Percentiles rank a stretch among this genome's conserved stretches.
phyloP scores from a whole-genome alignment of 75 land plant genomes.

The Cupressus sempervirens region DNA sequence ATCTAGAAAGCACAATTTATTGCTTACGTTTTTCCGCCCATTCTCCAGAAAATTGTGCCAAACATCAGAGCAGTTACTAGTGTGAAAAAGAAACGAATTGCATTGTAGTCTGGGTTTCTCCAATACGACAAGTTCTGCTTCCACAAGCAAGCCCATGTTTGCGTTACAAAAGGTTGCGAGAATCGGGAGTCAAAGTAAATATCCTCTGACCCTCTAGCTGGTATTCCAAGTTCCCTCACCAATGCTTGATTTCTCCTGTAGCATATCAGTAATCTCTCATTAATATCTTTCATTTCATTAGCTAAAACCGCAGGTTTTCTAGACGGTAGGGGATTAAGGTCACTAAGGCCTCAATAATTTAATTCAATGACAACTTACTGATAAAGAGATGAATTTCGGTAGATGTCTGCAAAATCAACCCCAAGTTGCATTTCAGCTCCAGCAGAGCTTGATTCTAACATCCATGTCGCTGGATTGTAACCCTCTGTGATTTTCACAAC shows the following conservation, averaged over 20 bases:
- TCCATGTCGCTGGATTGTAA: conserved; percentile 62
- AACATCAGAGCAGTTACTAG: conserved; percentile 17
- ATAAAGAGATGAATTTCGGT: conserved; percentile 23
- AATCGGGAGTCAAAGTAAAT: conserved; percentile 24
- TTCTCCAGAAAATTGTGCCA: conserved; percentile 37
- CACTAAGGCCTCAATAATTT: neutral
- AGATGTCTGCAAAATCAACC: conserved; percentile 30
- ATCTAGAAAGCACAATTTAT: too few relatives aligned
- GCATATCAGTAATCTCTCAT: neutral
- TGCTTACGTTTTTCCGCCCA: conserved; percentile 52
- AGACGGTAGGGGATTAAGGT: too few relatives aligned
- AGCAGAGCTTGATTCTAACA: conserved; percentile 32
- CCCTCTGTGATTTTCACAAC: conserved; percentile 26
- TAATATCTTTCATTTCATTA: neutral
- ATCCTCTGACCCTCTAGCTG: conserved; percentile 25
- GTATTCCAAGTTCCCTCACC: conserved; percentile 23
- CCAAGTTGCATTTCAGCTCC: conserved; percentile 22
- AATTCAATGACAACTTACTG: conserved; percentile 8
- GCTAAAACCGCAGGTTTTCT: neutral
- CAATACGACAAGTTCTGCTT: conserved; percentile 53
- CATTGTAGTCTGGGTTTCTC: conserved; percentile 39
- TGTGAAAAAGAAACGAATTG: conserved; percentile 28
- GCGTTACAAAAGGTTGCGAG: conserved; percentile 27
- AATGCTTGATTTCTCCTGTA: conserved; percentile 20
- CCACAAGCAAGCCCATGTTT: conserved; percentile 41